phyloP scores from a whole-genome alignment of 495 filamentous ascomycete species.

The Entonaema liquescens region DNA sequence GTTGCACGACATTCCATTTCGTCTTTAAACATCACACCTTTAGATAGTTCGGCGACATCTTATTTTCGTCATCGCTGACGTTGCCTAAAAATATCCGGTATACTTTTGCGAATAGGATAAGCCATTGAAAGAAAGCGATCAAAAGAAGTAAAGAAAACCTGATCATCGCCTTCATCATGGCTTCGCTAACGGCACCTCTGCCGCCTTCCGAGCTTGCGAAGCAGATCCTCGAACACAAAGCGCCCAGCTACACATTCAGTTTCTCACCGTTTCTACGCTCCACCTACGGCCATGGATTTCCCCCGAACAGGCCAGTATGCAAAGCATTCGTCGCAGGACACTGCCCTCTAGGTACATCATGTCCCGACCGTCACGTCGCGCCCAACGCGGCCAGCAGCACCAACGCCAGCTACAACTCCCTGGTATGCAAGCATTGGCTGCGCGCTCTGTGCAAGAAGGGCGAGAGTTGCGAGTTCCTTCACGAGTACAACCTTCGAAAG shows the following conservation, averaged over 20 bases:
- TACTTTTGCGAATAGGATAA: not conserved
- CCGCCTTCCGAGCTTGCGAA: constrained; percentile 49
- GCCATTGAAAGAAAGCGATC: not conserved
- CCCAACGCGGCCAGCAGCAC: constrained; percentile 35
- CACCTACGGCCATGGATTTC: constrained; percentile 79
- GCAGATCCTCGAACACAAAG: constrained; percentile 60
- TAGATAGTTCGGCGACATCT: not conserved
- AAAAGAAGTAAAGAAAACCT: not conserved
- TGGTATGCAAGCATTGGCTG: constrained; percentile 99
- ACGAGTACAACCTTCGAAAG: constrained; percentile 97
- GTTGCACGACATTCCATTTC: constrained; percentile 1
- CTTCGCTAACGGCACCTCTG: constrained; percentile 7
- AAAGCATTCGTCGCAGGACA: constrained; percentile 75
- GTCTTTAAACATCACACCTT: not conserved
- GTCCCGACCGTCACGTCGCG: constrained; percentile 66
- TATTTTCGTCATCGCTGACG: not conserved
- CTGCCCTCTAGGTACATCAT: constrained; percentile 79
- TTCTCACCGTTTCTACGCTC: constrained; percentile 78
- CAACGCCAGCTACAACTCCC: constrained; percentile 62
- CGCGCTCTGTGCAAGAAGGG: constrained; percentile 98
- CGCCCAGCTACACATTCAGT: constrained; percentile 71
- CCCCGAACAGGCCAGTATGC: constrained; percentile 77
- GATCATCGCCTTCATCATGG: constrained; percentile 8
- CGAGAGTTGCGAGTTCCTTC: constrained; percentile 91
- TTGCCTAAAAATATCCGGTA: not conserved